Percentiles rank a stretch among this genome's conserved stretches.
These are phyloP conservation scores for Austroboletus eburneus DNA, from an alignment of 768 basidiomycete species.

Conservation along the genomic window DNA sequence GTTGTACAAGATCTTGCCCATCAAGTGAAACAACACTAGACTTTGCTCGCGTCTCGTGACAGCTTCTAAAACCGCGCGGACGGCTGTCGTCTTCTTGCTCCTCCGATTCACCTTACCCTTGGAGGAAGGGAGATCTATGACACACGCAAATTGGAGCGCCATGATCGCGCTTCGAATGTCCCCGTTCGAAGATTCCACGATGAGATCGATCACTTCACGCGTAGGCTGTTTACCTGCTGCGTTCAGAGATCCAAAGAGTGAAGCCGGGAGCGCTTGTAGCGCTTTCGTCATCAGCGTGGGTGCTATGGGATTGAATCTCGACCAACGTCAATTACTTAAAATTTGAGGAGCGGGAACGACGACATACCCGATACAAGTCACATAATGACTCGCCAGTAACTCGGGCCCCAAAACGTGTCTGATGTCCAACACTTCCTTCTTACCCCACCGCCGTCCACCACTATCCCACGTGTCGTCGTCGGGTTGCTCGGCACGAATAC, in stretches of 20 bases:
- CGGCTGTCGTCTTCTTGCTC: slow-evolving; percentile 19
- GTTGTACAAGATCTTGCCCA: slow-evolving; percentile 93
- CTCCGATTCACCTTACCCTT: slow-evolving; percentile 32
- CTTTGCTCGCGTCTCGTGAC: slow-evolving; percentile 83
- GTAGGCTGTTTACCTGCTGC: slow-evolving; percentile 38
- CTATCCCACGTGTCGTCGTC: slow-evolving; percentile 48
- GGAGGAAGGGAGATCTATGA: slow-evolving; percentile 31
- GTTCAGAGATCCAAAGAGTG: slow-evolving; percentile 40
- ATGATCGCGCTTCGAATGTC: slow-evolving; percentile 94
- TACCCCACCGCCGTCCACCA: slow-evolving; percentile 41
- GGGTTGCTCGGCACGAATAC: slow-evolving; percentile 62
- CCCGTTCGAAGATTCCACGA: slow-evolving; percentile 79
- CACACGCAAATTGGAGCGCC: slow-evolving; percentile 83
- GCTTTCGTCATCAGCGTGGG: slow-evolving; percentile 80
- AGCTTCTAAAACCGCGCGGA: slow-evolving; percentile 54
- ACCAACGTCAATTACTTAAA: neutral
- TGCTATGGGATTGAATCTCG: slow-evolving; percentile 90
- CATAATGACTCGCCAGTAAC: slow-evolving; percentile 66
- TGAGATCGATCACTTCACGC: slow-evolving; percentile 65
- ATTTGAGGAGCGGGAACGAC: neutral
- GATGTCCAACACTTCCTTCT: slow-evolving; percentile 57
- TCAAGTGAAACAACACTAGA: slow-evolving; percentile 82
- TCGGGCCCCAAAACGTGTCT: slow-evolving; percentile 68
- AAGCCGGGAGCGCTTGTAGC: slow-evolving; percentile 53
- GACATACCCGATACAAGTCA: slow-evolving; percentile 74